Evolutionary conservation across 768 basidiomycete species (phyloP), one percentile per base, ranked within the genome.

Genomic region (Naganishia randhawae): DNA sequence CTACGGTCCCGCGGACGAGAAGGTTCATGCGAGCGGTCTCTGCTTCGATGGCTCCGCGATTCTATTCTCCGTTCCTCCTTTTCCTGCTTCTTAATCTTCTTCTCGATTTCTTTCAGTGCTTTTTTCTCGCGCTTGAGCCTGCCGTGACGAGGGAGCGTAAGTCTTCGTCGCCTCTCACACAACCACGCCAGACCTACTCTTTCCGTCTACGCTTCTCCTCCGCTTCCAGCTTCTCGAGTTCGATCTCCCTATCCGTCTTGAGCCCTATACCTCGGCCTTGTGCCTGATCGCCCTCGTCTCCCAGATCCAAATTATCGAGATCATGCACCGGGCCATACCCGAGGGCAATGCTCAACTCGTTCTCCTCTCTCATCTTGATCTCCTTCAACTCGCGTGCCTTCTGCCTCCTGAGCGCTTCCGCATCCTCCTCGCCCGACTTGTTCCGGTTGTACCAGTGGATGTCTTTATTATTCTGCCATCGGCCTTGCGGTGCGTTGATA

Each of bases 401-500:
- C 37, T 70, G 52, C 17, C 32, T 52, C 22, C 22, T 54, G 70
- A 86, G 86, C 11, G 66, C 72, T 27, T 50, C 71, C 29, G 69
- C 75, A 16, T 85, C 85, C 3, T 72, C 73, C 16, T 74, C 71
- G 1, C 76, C 74, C 37, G 69, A 31, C 32, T 70, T 71, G 5
- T 92, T 91, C 32, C 93, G 86, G 73, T 82, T 85, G 77, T 95
- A 98, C 94, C 94, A 98, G 74, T 95, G 93, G 17, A 98, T 82
- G 75, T 98, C 94, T 78, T 94, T 92, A 82, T 92, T 92, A 81
- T 94, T 94, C 81, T 96, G 94, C 94, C 94, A 98, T 53, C 94
- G 84, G 1, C 94, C 94, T 0, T 91, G 91, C 0, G 94, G 94
- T 2, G 94, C 94, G 75, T 94, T 94, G 81, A 96, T 86, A 63